Conservation (phyloP, 1,284 basidiomycete species). For the Cryptococcus maquisensis region DNA sequence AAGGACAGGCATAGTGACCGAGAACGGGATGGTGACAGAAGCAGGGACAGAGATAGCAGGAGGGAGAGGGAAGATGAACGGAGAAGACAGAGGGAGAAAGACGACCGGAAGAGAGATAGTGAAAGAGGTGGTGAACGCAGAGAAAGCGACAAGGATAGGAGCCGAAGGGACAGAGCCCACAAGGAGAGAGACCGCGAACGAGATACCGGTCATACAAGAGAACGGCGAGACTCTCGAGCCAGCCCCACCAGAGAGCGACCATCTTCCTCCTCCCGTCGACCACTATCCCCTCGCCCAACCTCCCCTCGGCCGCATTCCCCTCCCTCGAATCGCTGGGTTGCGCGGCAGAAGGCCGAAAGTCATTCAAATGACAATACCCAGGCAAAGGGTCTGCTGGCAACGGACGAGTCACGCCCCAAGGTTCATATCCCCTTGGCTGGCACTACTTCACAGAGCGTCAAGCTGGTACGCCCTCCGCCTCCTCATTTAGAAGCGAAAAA, state of each 20-base stretch:
- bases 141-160: neutral
- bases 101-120: neutral
- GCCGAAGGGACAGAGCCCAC: neutral
- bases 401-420: too few relatives aligned
- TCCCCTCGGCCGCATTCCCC: too few relatives aligned
- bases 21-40: neutral
- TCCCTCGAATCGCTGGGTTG: too few relatives aligned
- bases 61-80: neutral
- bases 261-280: too few relatives aligned
- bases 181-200: neutral
- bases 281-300: too few relatives aligned
- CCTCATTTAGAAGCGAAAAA: neutral
- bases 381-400: too few relatives aligned
- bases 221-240: neutral
- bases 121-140: constrained; percentile 1
- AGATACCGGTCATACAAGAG: neutral
- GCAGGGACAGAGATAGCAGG: neutral
- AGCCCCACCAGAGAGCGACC: neutral
- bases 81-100: neutral
- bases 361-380: too few relatives aligned
- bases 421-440: too few relatives aligned
- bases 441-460: too few relatives aligned
- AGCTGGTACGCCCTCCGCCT: neutral
- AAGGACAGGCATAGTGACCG: neutral
- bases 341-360: too few relatives aligned